A percentile compares a stretch with the other conserved stretches of the same genome.
Conservation (phyloP, 768 basidiomycete species). For the Kwoniella pini region DNA sequence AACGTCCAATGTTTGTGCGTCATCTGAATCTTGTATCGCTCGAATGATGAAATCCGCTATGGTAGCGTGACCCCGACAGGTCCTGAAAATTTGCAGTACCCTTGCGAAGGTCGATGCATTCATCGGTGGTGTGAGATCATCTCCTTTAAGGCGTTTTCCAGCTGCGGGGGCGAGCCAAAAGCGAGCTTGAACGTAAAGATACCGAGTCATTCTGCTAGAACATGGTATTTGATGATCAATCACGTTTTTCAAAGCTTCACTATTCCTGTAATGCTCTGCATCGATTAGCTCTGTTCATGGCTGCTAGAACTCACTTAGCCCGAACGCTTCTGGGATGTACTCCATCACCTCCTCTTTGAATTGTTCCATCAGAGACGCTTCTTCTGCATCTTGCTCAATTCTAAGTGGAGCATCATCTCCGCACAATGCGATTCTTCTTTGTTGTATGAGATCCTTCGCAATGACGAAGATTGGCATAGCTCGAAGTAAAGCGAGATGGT, state of each 20-base stretch:
- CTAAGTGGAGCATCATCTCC: slow-evolving; percentile 34
- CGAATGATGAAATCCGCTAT: slow-evolving; percentile 37
- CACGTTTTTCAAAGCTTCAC: slow-evolving; percentile 19
- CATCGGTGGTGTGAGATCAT: slow-evolving; percentile 24
- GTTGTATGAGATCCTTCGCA: slow-evolving; percentile 40
- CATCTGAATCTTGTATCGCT: slow-evolving; percentile 29
- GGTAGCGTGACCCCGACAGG: slow-evolving; percentile 34
- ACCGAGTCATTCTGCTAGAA: slow-evolving; percentile 24
- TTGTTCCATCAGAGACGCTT: slow-evolving; percentile 21
- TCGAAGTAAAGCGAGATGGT: slow-evolving; percentile 39
- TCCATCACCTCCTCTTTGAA: slow-evolving; percentile 42
- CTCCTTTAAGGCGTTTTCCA: slow-evolving; percentile 15
- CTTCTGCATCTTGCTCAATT: slow-evolving; percentile 25
- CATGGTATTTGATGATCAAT: slow-evolving; percentile 35
- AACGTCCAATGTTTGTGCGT: slow-evolving; percentile 38
- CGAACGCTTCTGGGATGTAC: slow-evolving; percentile 47
- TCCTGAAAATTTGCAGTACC: slow-evolving; percentile 33
- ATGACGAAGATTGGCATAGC: slow-evolving; percentile 46
- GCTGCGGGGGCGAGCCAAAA: slow-evolving; percentile 43
- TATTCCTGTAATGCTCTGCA: slow-evolving; percentile 36
- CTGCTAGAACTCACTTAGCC: slow-evolving; percentile 22
- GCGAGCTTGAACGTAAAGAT: slow-evolving; percentile 38
- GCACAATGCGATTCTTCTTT: slow-evolving; percentile 39
- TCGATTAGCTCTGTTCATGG: neutral
- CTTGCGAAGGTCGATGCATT: slow-evolving; percentile 42